Conservation (phyloP, 345 rosid species). For the Brassica incana region DNA sequence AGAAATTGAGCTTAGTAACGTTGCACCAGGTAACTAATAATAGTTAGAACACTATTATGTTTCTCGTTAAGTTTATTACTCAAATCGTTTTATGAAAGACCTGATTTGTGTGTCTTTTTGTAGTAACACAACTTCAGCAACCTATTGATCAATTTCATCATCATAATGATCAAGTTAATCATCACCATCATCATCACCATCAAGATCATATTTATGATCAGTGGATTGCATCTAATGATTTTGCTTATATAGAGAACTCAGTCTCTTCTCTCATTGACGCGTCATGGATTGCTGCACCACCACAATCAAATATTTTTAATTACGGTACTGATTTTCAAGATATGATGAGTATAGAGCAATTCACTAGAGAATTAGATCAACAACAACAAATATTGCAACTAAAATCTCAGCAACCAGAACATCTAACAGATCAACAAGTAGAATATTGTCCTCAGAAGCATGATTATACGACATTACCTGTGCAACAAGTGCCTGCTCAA, state of each 20-base stretch:
- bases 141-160: background rate
- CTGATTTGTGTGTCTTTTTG: background rate
- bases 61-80: background rate
- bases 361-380: background rate
- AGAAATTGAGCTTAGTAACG: background rate
- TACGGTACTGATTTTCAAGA: background rate
- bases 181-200: background rate
- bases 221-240: background rate
- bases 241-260: background rate
- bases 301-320: background rate
- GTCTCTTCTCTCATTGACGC: background rate
- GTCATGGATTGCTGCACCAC: background rate
- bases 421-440: background rate
- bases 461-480: background rate
- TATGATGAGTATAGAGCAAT: background rate
- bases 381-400: background rate
- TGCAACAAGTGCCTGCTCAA: background rate
- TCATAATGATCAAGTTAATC: background rate
- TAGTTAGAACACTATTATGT: background rate
- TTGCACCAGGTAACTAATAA: constrained; percentile 12
- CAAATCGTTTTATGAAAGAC: background rate
- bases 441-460: background rate
- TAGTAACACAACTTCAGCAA: background rate
- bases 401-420: background rate
- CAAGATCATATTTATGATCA: background rate